Evolutionary conservation across 768 basidiomycete species (phyloP), one percentile per base, ranked within the genome.

Genomic region (Arthromyces matolae): DNA sequence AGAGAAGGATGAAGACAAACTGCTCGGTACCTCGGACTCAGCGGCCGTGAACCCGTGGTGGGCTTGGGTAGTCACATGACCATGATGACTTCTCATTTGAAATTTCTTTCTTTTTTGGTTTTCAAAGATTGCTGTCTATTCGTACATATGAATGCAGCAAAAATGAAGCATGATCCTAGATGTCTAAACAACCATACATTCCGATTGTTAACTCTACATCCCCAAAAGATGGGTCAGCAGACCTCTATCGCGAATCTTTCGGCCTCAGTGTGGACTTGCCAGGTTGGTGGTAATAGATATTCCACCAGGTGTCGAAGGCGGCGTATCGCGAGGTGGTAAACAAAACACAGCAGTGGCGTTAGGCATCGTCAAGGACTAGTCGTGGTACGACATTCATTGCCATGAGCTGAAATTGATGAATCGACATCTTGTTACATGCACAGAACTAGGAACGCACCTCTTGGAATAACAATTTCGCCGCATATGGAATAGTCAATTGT

Each of bases 311-410:
- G 36, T 39, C 42, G 25, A 54, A 47, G 25, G 31, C 47, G 27
- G n/a, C 16, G 36, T 33, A 38, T 12, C 7, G 18, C 10, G 22
- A 18, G 16, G 19, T 31, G 23, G 28, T 39, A 16, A 16, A 16
- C 24, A 31, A 24, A 25, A 16, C 16, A 38, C 19, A 22, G 36
- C 8, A 34, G 44, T 50, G 35, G 18, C 42, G 46, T 70, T 57
- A 75, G 48, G 85, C 88, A 67, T 93, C 92, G 59, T 89, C 92
- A 46, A 96, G 75, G 44, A 93, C 75, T 39, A 95, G 72, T 27
- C 92, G 86, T 41, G 93, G 93, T 14, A 95, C 86, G 36, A 95
- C 84, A 62, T 95, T 95, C 93, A 96, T 96, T 8, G 92, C 93
- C 90, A 95, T 92, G 59, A 96, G 68, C 90, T 95, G 57, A 6